These are phyloP conservation scores for Abrus pulchellus DNA, from an alignment of 306 rosid genomes.

Conservation along the genomic window DNA sequence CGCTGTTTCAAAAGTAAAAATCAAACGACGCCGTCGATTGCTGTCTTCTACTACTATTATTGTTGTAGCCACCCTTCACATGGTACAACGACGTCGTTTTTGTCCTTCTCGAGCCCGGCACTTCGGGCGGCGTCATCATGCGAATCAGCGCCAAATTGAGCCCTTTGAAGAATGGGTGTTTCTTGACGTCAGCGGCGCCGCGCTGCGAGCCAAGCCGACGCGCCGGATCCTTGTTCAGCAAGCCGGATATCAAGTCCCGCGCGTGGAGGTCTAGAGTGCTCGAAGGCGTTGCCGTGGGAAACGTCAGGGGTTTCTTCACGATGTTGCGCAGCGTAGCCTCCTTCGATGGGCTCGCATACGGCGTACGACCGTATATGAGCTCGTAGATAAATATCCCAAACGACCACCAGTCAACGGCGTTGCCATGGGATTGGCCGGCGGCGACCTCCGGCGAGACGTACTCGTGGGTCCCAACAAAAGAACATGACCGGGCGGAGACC, in stretches of 20 bases:
- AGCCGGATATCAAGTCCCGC: constrained; percentile 68
- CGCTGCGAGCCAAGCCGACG: constrained; percentile 86
- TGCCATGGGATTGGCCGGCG: constrained; percentile 84
- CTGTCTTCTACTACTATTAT: constrained; percentile 9
- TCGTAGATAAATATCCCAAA: constrained; percentile 89
- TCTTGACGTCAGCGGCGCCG: constrained; percentile 92
- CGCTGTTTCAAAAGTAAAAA: constrained; percentile 47
- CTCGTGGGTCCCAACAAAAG: constrained; percentile 96
- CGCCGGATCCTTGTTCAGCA: constrained; percentile 76
- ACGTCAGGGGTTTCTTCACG: constrained; percentile 65
- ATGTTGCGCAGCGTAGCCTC: constrained; percentile 76
- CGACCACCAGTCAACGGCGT: constrained; percentile 99
- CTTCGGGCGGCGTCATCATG: constrained; percentile 73
- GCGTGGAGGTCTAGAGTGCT: constrained; percentile 74
- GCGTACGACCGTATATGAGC: constrained; percentile 87
- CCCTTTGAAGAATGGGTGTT: constrained; percentile 78
- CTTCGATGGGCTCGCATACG: constrained; percentile 81
- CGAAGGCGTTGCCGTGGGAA: constrained; percentile 65
- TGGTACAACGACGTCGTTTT: constrained; percentile 62
- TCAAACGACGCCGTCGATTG: constrained; percentile 61
- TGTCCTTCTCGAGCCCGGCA: constrained; percentile 58
- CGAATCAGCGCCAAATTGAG: constrained; percentile 82
- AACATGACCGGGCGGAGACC: constrained; percentile 80
- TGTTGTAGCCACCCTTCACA: neutral
- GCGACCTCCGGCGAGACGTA: constrained; percentile 97